Evolutionary conservation across 129 eudicot genomes (phyloP).

Genomic region (Flaveria trinervia): DNA sequence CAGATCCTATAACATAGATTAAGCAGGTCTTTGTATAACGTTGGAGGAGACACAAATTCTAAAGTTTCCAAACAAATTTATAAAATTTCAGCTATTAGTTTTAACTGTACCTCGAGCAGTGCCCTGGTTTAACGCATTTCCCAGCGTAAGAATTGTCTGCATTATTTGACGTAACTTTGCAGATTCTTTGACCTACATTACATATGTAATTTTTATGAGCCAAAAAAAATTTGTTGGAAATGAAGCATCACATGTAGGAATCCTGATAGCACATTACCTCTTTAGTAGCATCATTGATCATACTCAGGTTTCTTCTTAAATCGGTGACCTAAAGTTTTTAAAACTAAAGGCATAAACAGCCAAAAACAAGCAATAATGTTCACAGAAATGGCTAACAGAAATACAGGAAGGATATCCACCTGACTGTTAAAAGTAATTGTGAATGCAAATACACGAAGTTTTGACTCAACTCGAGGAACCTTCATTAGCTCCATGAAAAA

Average conservation of each 20-base stretch:
- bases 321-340: constrained; percentile 61
- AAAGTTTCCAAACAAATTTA: not conserved
- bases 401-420: constrained; percentile 40
- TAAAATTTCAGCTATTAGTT: not conserved
- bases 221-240: not conserved
- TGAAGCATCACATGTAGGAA: not conserved
- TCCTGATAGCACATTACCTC: constrained; percentile 53
- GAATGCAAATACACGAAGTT: constrained; percentile 89
- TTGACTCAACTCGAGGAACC: constrained; percentile 97
- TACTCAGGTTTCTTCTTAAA: constrained; percentile 60
- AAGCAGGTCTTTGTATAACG: not conserved
- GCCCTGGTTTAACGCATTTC: constrained; percentile 97
- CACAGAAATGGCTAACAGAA: constrained; percentile 4
- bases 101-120: constrained; percentile 80
- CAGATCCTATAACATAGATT: constrained; percentile 68
- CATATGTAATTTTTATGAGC: not conserved
- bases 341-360: constrained; percentile 21
- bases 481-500: constrained; percentile 97
- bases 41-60: constrained; percentile 12
- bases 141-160: constrained; percentile 93
- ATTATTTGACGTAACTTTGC: constrained; percentile 85
- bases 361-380: constrained; percentile 18
- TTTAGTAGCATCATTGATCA: constrained; percentile 78
- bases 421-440: constrained; percentile 81
- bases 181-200: constrained; percentile 78